Conservation (phyloP, 345 rosid species). For the Mallotus nudiflorus region DNA sequence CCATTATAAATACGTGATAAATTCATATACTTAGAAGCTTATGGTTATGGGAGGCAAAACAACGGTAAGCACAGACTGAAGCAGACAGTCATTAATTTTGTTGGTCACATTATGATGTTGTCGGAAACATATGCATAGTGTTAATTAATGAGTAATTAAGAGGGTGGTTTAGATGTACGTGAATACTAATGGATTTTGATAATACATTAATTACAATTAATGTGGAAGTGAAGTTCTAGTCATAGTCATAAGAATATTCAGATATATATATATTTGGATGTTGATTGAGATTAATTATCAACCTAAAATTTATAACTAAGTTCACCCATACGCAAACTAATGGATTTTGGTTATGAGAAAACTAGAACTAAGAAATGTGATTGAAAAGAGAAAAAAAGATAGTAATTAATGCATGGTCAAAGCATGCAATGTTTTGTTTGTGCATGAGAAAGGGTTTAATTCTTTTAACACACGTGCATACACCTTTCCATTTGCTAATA, state of each 20-base stretch:
- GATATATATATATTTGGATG: background rate
- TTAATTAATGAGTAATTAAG: constrained; percentile 8
- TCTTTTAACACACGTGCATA: too few relatives aligned
- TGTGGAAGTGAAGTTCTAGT: background rate
- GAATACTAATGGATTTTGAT: too few relatives aligned
- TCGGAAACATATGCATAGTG: constrained; percentile 3
- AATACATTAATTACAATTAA: background rate
- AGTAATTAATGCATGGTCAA: too few relatives aligned
- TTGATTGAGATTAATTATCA: background rate
- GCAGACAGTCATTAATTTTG: constrained; percentile 12
- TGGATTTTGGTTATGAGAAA: too few relatives aligned
- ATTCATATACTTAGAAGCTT: background rate
- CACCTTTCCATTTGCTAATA: too few relatives aligned
- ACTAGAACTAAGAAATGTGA: too few relatives aligned
- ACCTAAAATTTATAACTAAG: too few relatives aligned
- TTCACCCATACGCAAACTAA: too few relatives aligned
- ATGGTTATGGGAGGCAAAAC: background rate
- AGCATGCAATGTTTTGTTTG: too few relatives aligned
- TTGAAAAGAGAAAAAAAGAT: too few relatives aligned
- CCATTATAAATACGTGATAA: background rate
- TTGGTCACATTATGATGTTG: constrained; percentile 22
- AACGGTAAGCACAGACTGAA: background rate
- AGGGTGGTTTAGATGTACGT: background rate
- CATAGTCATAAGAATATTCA: background rate
- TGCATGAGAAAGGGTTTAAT: too few relatives aligned